A percentile compares a stretch with the other conserved stretches of the same genome.
phyloP scores from a whole-genome alignment of 176 grass and related monocot genomes.

The Aegilops longissima region DNA sequence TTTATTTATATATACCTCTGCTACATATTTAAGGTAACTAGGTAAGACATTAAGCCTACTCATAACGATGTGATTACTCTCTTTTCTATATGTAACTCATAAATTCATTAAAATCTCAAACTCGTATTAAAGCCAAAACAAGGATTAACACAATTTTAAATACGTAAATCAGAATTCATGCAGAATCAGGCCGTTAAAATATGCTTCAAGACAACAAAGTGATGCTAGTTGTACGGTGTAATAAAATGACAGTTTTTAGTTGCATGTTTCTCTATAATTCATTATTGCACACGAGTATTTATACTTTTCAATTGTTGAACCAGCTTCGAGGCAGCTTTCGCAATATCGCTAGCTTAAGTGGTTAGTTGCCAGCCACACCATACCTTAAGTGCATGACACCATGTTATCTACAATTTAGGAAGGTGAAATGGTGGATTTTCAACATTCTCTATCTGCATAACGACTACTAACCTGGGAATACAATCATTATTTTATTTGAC shows the following conservation, averaged over 20 bases:
- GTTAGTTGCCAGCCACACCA: background rate
- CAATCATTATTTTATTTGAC: background rate
- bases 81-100: background rate
- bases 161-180: background rate
- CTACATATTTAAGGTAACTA: background rate
- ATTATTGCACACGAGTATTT: background rate
- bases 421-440: background rate
- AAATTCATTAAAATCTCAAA: background rate
- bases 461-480: background rate
- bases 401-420: constrained; percentile 8
- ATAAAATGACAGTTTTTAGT: constrained; percentile 14
- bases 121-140: background rate
- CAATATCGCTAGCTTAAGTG: background rate
- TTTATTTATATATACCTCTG: background rate
- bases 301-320: background rate
- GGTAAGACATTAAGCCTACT: background rate
- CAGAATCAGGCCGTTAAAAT: background rate
- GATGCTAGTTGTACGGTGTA: background rate
- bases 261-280: background rate
- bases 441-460: background rate
- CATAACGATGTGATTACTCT: background rate
- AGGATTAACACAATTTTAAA: background rate
- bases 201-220: background rate
- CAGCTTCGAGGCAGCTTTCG: background rate
- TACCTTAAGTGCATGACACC: background rate